Percentiles rank a stretch among this genome's conserved stretches.
These are phyloP conservation scores for Saitozyma sp. DNA, from an alignment of 768 basidiomycete species.

Conservation along the genomic window DNA sequence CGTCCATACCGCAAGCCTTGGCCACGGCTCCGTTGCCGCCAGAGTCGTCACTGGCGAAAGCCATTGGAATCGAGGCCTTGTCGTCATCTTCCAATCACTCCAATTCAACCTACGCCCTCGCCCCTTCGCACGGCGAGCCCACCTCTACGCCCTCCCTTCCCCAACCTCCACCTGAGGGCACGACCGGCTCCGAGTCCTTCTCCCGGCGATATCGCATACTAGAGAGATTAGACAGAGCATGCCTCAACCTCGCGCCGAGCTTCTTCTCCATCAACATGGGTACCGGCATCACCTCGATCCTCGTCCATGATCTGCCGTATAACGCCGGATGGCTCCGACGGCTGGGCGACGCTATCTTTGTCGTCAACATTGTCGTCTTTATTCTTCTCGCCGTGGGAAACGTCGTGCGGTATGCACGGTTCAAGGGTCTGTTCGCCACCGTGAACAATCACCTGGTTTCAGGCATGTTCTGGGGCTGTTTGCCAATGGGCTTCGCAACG, in stretches of 20 bases:
- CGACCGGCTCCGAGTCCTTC: neutral
- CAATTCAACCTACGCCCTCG: neutral
- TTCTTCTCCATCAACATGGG: slow-evolving; percentile 44
- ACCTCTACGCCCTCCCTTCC: neutral
- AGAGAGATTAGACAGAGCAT: slow-evolving; percentile 7
- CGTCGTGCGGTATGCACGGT: slow-evolving; percentile 45
- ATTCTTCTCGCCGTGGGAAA: slow-evolving; percentile 17
- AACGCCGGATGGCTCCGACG: slow-evolving; percentile 40
- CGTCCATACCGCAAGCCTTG: too few species aligned
- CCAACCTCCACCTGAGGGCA: neutral
- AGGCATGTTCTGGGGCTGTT: slow-evolving; percentile 45
- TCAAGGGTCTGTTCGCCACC: slow-evolving; percentile 33
- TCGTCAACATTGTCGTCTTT: slow-evolving; percentile 45
- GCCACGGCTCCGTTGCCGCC: too few species aligned
- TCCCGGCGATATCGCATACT: neutral
- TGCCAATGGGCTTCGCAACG: slow-evolving; percentile 51
- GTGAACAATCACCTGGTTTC: slow-evolving; percentile 36
- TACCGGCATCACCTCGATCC: slow-evolving; percentile 49
- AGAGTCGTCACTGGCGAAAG: neutral
- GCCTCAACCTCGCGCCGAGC: slow-evolving; percentile 17
- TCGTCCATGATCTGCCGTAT: slow-evolving; percentile 50
- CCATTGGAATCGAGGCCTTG: neutral
- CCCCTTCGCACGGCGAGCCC: neutral
- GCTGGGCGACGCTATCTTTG: slow-evolving; percentile 42
- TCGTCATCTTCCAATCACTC: neutral